Evolutionary conservation across 306 rosid species (phyloP).

Genomic region (Calophaca sinica): DNA sequence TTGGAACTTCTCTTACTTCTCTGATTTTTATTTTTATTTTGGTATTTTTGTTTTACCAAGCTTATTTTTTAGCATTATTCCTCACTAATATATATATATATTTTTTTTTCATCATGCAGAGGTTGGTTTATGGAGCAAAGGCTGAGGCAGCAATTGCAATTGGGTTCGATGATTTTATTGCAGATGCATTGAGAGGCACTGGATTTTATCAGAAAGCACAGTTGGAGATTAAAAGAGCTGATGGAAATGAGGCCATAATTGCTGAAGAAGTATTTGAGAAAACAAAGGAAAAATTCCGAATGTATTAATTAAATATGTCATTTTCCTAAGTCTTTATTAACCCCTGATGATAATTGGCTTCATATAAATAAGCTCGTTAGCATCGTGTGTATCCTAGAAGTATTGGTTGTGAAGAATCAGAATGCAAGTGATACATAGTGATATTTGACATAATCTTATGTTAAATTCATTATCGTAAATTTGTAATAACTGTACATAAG

Average conservation of each 20-base stretch:
- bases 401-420: background rate
- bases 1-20: slow-evolving; percentile 27
- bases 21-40: background rate
- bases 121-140: slow-evolving; percentile 96
- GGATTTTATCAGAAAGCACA: slow-evolving; percentile 85
- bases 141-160: slow-evolving; percentile 98
- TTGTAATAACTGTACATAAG: too few relatives aligned
- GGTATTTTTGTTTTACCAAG: background rate
- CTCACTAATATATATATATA: background rate
- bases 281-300: slow-evolving; percentile 78
- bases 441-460: background rate
- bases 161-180: slow-evolving; percentile 95
- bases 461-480: background rate
- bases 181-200: slow-evolving; percentile 91
- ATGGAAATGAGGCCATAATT: slow-evolving; percentile 79
- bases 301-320: slow-evolving; percentile 61
- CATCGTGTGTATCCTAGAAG: background rate
- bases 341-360: slow-evolving; percentile 1
- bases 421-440: background rate
- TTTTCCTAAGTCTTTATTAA: slow-evolving; percentile 4
- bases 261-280: slow-evolving; percentile 96
- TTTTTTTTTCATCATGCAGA: slow-evolving; percentile 60
- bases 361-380: slow-evolving; percentile 15
- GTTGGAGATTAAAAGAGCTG: slow-evolving; percentile 92
- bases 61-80: background rate